These are phyloP conservation scores for Epichloe gansuensis DNA, from an alignment of 2,329 filamentous ascomycete species.

Conservation along the genomic window DNA sequence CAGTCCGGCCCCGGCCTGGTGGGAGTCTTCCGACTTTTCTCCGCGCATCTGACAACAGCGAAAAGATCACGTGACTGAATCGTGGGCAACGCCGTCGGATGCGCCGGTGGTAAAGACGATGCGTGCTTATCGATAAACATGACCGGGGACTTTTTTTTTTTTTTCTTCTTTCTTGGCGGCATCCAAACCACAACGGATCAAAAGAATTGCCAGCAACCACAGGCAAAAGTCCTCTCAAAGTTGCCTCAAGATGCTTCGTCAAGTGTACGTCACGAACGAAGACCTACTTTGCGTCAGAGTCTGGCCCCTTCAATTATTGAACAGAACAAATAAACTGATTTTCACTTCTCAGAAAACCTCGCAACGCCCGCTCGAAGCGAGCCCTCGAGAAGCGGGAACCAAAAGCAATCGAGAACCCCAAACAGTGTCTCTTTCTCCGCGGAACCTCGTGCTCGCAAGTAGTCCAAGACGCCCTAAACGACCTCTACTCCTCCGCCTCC, in stretches of 20 bases:
- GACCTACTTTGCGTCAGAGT: too few relatives aligned
- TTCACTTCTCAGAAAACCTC: conserved; percentile 38
- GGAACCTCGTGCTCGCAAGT: conserved; percentile 77
- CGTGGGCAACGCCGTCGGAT: conserved; percentile 8
- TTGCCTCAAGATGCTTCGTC: conserved; percentile 32
- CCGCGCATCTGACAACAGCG: too few relatives aligned
- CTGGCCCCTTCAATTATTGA: too few relatives aligned
- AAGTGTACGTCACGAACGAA: conserved; percentile 29
- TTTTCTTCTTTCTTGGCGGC: conserved; percentile 11
- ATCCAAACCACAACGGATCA: background rate
- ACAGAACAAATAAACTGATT: background rate
- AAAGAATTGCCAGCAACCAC: background rate
- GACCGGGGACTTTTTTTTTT: conserved; percentile 7
- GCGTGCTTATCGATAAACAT: conserved; percentile 23
- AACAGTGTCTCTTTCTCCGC: conserved; percentile 78
- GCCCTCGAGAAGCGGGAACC: conserved; percentile 88
- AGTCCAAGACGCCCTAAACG: conserved; percentile 70
- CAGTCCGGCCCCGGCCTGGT: conserved; percentile 6
- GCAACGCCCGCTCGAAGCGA: conserved; percentile 80
- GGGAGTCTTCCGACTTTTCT: too few relatives aligned
- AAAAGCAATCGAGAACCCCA: conserved; percentile 80
- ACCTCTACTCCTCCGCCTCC: conserved; percentile 78
- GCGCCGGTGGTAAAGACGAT: background rate
- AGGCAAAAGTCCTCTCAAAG: background rate
- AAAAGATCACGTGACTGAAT: conserved; percentile 24